A percentile compares a stretch with the other conserved stretches of the same genome.
These are phyloP conservation scores for Gomphus sp. DNA, from an alignment of 1,284 basidiomycete genomes.

Conservation along the genomic window DNA sequence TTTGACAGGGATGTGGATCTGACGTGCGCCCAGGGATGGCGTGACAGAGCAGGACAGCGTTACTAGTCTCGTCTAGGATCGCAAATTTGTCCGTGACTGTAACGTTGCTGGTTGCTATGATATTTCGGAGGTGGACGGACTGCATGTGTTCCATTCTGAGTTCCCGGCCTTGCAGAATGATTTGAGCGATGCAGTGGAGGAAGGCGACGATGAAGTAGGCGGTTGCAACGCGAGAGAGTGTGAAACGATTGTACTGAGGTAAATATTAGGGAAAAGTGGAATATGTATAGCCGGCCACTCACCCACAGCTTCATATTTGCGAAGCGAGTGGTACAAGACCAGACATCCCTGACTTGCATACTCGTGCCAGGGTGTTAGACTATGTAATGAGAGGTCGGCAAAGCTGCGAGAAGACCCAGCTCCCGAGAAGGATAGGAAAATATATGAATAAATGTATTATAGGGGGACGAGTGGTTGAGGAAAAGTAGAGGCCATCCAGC, in stretches of 20 bases:
- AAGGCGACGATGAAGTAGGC: constrained; percentile 37
- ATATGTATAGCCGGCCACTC: neutral
- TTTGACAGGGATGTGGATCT: constrained; percentile 7
- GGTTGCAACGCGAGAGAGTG: constrained; percentile 27
- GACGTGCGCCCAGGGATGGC: constrained; percentile 4
- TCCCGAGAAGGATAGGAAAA: neutral
- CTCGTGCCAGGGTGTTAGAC: neutral
- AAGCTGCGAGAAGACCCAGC: neutral
- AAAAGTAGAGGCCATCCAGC: neutral
- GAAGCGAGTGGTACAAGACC: constrained; percentile 4
- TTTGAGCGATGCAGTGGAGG: constrained; percentile 24
- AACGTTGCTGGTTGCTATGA: constrained; percentile 4
- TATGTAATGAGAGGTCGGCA: neutral
- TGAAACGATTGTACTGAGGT: constrained; percentile 24
- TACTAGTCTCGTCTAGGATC: constrained; percentile 4
- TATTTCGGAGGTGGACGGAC: neutral
- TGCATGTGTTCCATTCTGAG: constrained; percentile 2
- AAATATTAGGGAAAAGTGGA: neutral
- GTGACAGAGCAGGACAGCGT: constrained; percentile 7
- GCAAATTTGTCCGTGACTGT: constrained; percentile 2
- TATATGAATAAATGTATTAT: neutral
- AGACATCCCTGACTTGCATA: constrained; percentile 13
- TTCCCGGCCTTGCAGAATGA: constrained; percentile 27
- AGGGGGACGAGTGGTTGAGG: neutral
- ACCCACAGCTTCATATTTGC: constrained; percentile 13